phyloP scores from a whole-genome alignment of 2,329 filamentous ascomycete genomes.

The Microdochium bolleyi region DNA sequence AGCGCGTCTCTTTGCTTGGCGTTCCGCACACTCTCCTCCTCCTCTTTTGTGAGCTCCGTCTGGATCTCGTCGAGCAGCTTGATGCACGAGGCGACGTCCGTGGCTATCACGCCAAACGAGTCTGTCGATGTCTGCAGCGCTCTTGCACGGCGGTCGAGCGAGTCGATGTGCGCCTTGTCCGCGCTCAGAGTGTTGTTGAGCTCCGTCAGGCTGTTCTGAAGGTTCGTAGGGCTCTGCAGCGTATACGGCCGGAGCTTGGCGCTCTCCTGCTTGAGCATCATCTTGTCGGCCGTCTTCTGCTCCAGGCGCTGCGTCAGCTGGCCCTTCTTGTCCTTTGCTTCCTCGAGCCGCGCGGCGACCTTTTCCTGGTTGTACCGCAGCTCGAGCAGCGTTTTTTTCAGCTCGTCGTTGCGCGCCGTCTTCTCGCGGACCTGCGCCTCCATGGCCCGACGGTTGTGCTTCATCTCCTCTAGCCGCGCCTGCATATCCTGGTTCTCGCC shows the following conservation, averaged over 20 bases:
- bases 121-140: conserved; percentile 88
- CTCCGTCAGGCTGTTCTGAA: conserved; percentile 77
- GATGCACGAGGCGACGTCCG: conserved; percentile 81
- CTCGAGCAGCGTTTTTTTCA: conserved; percentile 76
- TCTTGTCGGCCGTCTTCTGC: conserved; percentile 60
- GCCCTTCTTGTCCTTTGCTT: conserved; percentile 71
- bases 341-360: conserved; percentile 74
- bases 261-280: conserved; percentile 74
- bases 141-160: conserved; percentile 77
- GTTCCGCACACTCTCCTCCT: conserved; percentile 78
- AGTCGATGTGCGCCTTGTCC: conserved; percentile 81
- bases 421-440: conserved; percentile 80
- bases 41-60: conserved; percentile 78
- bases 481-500: conserved; percentile 84
- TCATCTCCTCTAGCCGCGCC: conserved; percentile 70
- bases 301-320: conserved; percentile 66
- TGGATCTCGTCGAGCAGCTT: conserved; percentile 85
- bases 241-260: conserved; percentile 88
- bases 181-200: conserved; percentile 68
- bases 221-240: conserved; percentile 73
- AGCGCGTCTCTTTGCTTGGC: conserved; percentile 79
- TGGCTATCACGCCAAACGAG: conserved; percentile 75
- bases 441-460: conserved; percentile 69
- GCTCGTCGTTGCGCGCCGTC: conserved; percentile 74
- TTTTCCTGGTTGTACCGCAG: conserved; percentile 75